Evolutionary conservation across 352 stramenopile genomes (phyloP).

Genomic region (Phytophthora capsici): DNA sequence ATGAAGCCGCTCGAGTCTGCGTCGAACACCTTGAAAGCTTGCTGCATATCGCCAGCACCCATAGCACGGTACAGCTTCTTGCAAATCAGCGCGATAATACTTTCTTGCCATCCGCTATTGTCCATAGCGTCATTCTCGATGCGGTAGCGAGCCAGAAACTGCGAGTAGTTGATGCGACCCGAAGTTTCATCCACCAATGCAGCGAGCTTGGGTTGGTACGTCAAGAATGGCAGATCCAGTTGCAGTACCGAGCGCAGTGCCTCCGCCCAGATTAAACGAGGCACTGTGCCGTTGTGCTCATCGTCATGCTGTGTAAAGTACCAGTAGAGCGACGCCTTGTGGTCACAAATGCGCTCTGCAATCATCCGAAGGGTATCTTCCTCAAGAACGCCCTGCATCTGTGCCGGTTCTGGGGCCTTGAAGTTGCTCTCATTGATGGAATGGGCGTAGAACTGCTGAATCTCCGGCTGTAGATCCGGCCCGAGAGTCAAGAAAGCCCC

Average conservation of each 20-base stretch:
- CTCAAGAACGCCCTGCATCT: conserved; percentile 85
- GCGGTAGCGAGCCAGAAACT: conserved; percentile 93
- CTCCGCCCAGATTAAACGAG: conserved; percentile 90
- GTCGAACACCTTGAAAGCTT: conserved; percentile 93
- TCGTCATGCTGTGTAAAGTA: conserved; percentile 94
- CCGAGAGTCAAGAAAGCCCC: conserved; percentile 93
- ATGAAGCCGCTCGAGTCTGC: conserved; percentile 90
- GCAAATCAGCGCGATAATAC: conserved; percentile 91
- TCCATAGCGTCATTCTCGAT: conserved; percentile 91
- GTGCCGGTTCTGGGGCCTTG: conserved; percentile 62
- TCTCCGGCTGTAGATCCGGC: conserved; percentile 91
- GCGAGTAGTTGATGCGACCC: conserved; percentile 92
- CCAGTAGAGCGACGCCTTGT: conserved; percentile 93
- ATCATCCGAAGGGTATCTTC: conserved; percentile 94
- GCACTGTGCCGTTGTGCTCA: conserved; percentile 87
- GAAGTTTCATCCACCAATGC: conserved; percentile 79
- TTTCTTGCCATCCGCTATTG: conserved; percentile 90
- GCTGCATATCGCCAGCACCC: conserved; percentile 88
- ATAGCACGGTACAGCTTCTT: conserved; percentile 93
- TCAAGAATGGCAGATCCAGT: conserved; percentile 91
- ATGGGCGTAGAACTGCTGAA: conserved; percentile 95
- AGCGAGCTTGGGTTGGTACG: conserved; percentile 89
- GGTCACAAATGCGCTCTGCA: conserved; percentile 92
- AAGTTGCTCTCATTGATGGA: conserved; percentile 85
- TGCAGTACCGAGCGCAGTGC: conserved; percentile 92